phyloP scores from a whole-genome alignment of 1,139 yeast species.

The Debaryomyces psychrophilus region DNA sequence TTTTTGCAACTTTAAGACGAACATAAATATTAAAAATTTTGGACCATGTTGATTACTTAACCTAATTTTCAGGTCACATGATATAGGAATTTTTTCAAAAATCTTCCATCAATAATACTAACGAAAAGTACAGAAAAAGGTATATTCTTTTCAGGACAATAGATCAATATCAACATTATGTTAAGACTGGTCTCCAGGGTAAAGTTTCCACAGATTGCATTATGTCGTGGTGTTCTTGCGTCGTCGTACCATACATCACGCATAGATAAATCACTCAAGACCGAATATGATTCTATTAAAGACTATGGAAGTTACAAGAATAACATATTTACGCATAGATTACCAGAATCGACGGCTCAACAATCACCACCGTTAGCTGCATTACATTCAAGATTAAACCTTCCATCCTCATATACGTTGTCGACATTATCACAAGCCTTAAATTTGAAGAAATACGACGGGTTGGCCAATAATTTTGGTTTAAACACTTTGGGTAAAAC shows the following conservation, averaged over 20 bases:
- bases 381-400: slow-evolving; percentile 73
- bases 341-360: slow-evolving; percentile 52
- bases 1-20: background rate
- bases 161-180: slow-evolving; percentile 10
- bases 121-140: background rate
- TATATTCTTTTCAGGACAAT: background rate
- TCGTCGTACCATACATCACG: slow-evolving; percentile 29
- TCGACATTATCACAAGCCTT: slow-evolving; percentile 82
- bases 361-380: slow-evolving; percentile 75
- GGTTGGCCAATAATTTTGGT: slow-evolving; percentile 75
- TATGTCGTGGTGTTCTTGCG: slow-evolving; percentile 12
- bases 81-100: slow-evolving; percentile 5
- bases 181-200: slow-evolving; percentile 14
- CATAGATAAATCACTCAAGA: slow-evolving; percentile 29
- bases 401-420: slow-evolving; percentile 58
- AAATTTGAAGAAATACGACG: slow-evolving; percentile 47
- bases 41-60: background rate
- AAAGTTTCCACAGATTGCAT: slow-evolving; percentile 13
- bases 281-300: slow-evolving; percentile 34
- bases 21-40: background rate
- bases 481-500: slow-evolving; percentile 80
- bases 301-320: slow-evolving; percentile 48
- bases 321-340: slow-evolving; percentile 49
- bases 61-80: background rate
- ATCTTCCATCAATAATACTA: slow-evolving; percentile 6